Percentiles rank a stretch among this genome's conserved stretches.
These are phyloP conservation scores for Apium graveolens DNA, from an alignment of 129 eudicot genomes.

Conservation along the genomic window DNA sequence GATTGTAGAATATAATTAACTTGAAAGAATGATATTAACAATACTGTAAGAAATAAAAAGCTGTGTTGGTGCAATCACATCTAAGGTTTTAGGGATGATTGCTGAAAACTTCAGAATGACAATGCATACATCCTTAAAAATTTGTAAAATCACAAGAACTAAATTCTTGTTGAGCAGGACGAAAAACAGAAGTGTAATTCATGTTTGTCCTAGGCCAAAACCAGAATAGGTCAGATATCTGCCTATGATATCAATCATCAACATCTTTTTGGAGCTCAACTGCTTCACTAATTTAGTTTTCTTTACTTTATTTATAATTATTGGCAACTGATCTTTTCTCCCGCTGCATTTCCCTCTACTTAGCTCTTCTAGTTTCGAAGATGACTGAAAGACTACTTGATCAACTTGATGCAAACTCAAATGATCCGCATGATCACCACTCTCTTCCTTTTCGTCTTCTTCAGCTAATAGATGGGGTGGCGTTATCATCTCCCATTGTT, in stretches of 20 bases:
- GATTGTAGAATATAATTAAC: no score
- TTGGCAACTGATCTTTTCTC: neutral
- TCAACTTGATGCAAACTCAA: neutral
- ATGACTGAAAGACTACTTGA: neutral
- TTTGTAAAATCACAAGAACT: no score
- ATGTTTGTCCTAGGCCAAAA: neutral
- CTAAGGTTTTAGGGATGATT: no score
- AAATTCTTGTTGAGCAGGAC: neutral
- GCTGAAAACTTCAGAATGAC: no score
- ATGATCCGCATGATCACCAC: neutral
- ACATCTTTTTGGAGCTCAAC: neutral
- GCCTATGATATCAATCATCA: neutral
- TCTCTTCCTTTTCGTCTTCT: slow-evolving; percentile 3
- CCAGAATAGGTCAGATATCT: neutral
- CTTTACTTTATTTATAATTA: slow-evolving; percentile 1
- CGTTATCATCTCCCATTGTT: neutral
- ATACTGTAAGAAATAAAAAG: no score
- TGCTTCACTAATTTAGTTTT: neutral
- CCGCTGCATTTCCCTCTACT: neutral
- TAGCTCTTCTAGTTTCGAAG: neutral
- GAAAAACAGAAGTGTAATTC: neutral
- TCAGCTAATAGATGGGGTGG: slow-evolving; percentile 22
- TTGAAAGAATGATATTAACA: no score
- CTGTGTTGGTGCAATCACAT: no score
- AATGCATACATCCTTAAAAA: no score